These are phyloP conservation scores for Diaporthe vaccinii DNA, from an alignment of 2,329 filamentous ascomycete genomes.

Conservation along the genomic window DNA sequence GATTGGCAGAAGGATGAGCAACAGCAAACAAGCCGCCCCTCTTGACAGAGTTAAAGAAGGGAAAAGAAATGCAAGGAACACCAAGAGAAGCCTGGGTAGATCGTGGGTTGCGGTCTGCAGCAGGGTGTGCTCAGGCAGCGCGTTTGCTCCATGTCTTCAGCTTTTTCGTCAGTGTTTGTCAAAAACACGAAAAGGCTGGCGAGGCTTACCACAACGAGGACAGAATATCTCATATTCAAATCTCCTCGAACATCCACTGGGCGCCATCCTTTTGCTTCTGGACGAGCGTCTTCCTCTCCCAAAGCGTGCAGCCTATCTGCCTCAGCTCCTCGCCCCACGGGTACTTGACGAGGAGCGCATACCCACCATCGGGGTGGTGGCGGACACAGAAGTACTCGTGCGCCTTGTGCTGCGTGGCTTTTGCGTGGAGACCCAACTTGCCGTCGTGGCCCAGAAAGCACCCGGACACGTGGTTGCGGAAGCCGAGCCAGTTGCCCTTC, in stretches of 20 bases:
- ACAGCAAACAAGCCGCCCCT: too few species aligned
- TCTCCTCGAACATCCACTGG: neutral
- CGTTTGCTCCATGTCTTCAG: neutral
- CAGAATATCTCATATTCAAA: too few species aligned
- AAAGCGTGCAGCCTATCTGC: neutral
- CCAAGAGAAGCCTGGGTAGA: neutral
- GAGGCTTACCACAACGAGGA: neutral
- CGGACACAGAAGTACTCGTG: neutral
- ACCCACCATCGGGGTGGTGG: neutral
- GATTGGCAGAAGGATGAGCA: too few species aligned
- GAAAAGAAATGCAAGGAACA: too few species aligned
- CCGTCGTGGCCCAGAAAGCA: neutral
- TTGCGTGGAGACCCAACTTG: accelerated
- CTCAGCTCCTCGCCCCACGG: accelerated
- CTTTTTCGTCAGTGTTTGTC: neutral
- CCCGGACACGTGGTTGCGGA: constrained; percentile 26
- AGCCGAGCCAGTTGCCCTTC: constrained; percentile 13
- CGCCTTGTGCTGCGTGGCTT: neutral
- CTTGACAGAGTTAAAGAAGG: too few species aligned
- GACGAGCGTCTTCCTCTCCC: neutral
- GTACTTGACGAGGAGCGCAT: neutral
- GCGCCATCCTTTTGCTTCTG: neutral
- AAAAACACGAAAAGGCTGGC: too few species aligned
- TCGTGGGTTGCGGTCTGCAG: neutral
- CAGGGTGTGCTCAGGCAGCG: neutral